Percentiles rank a stretch among this genome's conserved stretches.
phyloP scores from a whole-genome alignment of 371 early-diverging fungal species.

The Parasitella parasitica region DNA sequence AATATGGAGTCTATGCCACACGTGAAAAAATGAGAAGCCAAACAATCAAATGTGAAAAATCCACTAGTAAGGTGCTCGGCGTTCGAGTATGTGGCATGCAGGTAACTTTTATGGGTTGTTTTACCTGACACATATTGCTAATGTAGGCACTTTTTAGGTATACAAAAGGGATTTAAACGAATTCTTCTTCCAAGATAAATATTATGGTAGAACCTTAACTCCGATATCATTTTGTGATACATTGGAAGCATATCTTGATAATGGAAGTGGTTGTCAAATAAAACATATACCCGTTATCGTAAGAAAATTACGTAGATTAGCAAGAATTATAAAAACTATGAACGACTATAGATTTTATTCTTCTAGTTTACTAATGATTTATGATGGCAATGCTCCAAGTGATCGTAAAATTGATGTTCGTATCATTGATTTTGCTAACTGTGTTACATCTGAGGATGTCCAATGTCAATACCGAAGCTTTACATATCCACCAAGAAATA shows the following conservation, averaged over 20 bases:
- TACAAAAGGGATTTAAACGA: slow-evolving; percentile 72
- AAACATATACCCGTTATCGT: slow-evolving; percentile 82
- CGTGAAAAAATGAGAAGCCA: slow-evolving; percentile 83
- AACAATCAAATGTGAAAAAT: slow-evolving; percentile 84
- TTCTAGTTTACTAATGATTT: slow-evolving; percentile 72
- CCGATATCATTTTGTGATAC: slow-evolving; percentile 75
- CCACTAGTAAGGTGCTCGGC: slow-evolving; percentile 88
- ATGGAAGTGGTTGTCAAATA: slow-evolving; percentile 69
- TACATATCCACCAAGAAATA: slow-evolving; percentile 69
- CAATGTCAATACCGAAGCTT: slow-evolving; percentile 27
- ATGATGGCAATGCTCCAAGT: slow-evolving; percentile 36
- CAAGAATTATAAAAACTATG: slow-evolving; percentile 70
- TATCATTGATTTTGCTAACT: slow-evolving; percentile 95
- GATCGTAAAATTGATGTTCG: slow-evolving; percentile 68
- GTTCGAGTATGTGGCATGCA: slow-evolving; percentile 97
- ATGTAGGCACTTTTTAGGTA: slow-evolving; percentile 48
- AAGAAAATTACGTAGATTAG: slow-evolving; percentile 69
- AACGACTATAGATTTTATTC: slow-evolving; percentile 89
- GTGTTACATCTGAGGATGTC: slow-evolving; percentile 45
- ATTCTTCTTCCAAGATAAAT: slow-evolving; percentile 87
- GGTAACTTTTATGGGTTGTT: slow-evolving; percentile 41
- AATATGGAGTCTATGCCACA: slow-evolving; percentile 89
- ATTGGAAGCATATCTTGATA: slow-evolving; percentile 82
- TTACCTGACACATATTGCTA: too few species aligned
- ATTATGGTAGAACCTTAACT: slow-evolving; percentile 86